phyloP scores from a whole-genome alignment of 495 filamentous ascomycete genomes.

The Annulohypoxylon bovei region DNA sequence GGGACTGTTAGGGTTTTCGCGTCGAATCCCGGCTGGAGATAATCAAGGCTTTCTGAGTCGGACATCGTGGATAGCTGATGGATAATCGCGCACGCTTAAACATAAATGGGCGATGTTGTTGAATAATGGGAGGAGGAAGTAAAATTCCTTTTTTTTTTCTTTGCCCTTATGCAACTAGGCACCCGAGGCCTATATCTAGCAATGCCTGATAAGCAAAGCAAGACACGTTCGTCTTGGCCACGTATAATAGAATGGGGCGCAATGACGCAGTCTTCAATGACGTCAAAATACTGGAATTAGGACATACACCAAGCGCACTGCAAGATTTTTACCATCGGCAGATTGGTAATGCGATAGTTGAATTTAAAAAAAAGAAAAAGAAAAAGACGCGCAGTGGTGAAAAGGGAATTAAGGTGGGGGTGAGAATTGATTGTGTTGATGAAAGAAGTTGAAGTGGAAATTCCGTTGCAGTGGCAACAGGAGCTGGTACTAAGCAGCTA shows the following conservation, averaged over 20 bases:
- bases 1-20: conserved; percentile 83
- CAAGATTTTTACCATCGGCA: neutral
- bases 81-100: neutral
- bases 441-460: conserved; percentile 34
- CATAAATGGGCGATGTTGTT: neutral
- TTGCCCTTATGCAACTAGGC: conserved; percentile 1
- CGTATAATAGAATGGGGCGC: conserved; percentile 16
- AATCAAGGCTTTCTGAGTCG: conserved; percentile 74
- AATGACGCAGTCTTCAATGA: conserved; percentile 4
- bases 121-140: conserved; percentile 6
- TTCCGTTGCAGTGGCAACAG: conserved; percentile 42
- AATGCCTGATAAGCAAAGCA: conserved; percentile 7
- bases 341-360: conserved; percentile 7
- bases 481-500: neutral
- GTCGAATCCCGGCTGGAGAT: conserved; percentile 86
- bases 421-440: conserved; percentile 30
- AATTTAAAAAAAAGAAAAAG: neutral
- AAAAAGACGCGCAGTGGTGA: conserved; percentile 1
- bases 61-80: conserved; percentile 61
- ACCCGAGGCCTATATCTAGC: conserved; percentile 2
- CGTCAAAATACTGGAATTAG: conserved; percentile 1
- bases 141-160: neutral
- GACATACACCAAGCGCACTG: neutral
- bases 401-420: conserved; percentile 19
- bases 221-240: conserved; percentile 11